Base-by-base conservation (phyloP, 2,329 filamentous ascomycete species). In the Exophiala bonariae region DNA sequence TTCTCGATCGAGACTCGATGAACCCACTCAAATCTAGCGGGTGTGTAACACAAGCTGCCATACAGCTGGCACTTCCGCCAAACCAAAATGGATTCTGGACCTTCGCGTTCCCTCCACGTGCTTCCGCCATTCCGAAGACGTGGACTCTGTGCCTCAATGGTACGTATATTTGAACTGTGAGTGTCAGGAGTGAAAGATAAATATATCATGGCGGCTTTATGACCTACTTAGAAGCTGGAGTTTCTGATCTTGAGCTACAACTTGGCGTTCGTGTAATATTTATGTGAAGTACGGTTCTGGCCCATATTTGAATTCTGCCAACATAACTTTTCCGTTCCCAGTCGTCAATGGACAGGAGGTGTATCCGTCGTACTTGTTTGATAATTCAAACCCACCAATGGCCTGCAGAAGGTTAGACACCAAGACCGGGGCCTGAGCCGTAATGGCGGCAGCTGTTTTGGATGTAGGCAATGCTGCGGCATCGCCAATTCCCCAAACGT, bases 231-330 rank as follows among this genome's bases (percentile, higher is more conserved):
- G n/a, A n/a, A n/a, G n/a, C n/a, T n/a, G n/a, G n/a, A n/a, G n/a
- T n/a, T n/a, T n/a, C n/a, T n/a, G n/a, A n/a, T n/a, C n/a, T n/a
- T n/a, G n/a, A n/a, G n/a, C n/a, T n/a, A n/a, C n/a, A n/a, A n/a
- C n/a, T n/a, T n/a, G n/a, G n/a, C n/a, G n/a, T n/a, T n/a, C n/a
- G n/a, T n/a, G n/a, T n/a, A n/a, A n/a, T n/a, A n/a, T n/a, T n/a
- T n/a, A n/a, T n/a, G n/a, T n/a, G n/a, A n/a, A n/a, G n/a, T n/a
- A n/a, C n/a, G 32, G 32, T 14, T 34, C 32, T 5, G 32, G 6
- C 2, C 78, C 81, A 51, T 85, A 85, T 66, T 80, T 83, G 69
- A 85, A 85, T 62, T 85, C 81, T 0, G 80, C 80, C 7, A 85
- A 74, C 16, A 85, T 67, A 1, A 85, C 79, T 66, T 83, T 83